Percentiles rank a stretch among this genome's conserved stretches.
These are phyloP conservation scores for Penicillium sclerotiorum DNA, from an alignment of 2,329 filamentous ascomycete genomes.

Conservation along the genomic window DNA sequence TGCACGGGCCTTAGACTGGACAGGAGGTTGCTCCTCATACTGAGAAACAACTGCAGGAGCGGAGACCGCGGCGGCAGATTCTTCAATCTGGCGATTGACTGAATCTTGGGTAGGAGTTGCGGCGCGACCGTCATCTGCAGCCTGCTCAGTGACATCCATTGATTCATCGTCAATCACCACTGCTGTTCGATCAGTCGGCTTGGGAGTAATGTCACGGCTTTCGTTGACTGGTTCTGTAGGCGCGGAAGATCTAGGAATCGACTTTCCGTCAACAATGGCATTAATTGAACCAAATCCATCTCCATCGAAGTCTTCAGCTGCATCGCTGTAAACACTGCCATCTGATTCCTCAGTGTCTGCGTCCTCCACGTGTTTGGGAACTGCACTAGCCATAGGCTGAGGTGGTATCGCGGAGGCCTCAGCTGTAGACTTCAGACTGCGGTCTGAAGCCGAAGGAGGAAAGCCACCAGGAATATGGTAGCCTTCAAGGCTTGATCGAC, in stretches of 20 bases:
- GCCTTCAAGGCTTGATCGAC: slow-evolving; percentile 42
- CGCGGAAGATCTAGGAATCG: slow-evolving; percentile 19
- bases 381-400: slow-evolving; percentile 15
- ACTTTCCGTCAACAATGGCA: slow-evolving; percentile 48
- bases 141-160: slow-evolving; percentile 10
- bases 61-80: slow-evolving; percentile 17
- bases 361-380: slow-evolving; percentile 18
- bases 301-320: slow-evolving; percentile 44
- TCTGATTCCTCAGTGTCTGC: slow-evolving; percentile 42
- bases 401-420: slow-evolving; percentile 14
- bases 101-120: slow-evolving; percentile 23
- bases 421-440: slow-evolving; percentile 14
- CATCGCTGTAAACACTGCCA: slow-evolving; percentile 53
- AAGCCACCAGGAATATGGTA: slow-evolving; percentile 64
- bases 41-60: no score
- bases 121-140: slow-evolving; percentile 21
- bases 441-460: slow-evolving; percentile 41
- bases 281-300: slow-evolving; percentile 55
- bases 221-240: slow-evolving; percentile 10
- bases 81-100: slow-evolving; percentile 15
- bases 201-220: slow-evolving; percentile 22
- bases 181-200: slow-evolving; percentile 12
- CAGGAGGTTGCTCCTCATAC: neutral
- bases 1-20: slow-evolving; percentile 6
- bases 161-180: slow-evolving; percentile 21